Base-by-base conservation (phyloP, 805 yeast genomes). In the Metschnikowia chrysomelidarum region DNA sequence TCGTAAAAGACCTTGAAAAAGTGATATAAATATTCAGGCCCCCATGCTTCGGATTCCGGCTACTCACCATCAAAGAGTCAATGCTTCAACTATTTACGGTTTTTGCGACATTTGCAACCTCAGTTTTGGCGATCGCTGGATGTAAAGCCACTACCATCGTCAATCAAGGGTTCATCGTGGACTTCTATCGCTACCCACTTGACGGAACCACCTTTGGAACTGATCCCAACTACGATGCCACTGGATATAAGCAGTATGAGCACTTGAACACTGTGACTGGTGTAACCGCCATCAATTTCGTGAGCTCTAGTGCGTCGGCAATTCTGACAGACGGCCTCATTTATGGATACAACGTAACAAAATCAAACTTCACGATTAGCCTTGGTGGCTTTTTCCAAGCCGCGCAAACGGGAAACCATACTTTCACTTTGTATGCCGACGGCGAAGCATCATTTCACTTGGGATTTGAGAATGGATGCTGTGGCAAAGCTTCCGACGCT, bases 361-460 rank as follows among this genome's bases (percentile, higher is more conserved):
- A 25, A n/a, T 31, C 46, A 14, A 41, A 35, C 14, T 30, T 19
- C 22, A 26, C 43, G 4, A 21, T 17, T 5, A 40, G 27, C 7
- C 31, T 44, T 26, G n/a, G 39, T 1, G 47, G 47, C 5, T 41
- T 31, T 33, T 44, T 44, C 22, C 14, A 14, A 6, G 46, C 35
- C 8, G 30, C 24, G 4, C 12, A 22, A 5, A 17, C 41, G 7
- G 46, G 46, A 19, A 15, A 4, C 7, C 38, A 44, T 28, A 38
- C 30, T 4, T 35, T 44, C 27, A 29, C 31, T 18, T 18, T 44
- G 22, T 11, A 7, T 4, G 38, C 36, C 13, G 47, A 44, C 13
- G 41, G 41, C 21, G 47, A 41, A 17, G 47, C 38, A 2, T 29
- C 46, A 3, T 21, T 44, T 19, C 40, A 33, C 9, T 35, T 44